phyloP scores from a whole-genome alignment of 2,329 filamentous ascomycete genomes.

The Verticillium tricorpus region DNA sequence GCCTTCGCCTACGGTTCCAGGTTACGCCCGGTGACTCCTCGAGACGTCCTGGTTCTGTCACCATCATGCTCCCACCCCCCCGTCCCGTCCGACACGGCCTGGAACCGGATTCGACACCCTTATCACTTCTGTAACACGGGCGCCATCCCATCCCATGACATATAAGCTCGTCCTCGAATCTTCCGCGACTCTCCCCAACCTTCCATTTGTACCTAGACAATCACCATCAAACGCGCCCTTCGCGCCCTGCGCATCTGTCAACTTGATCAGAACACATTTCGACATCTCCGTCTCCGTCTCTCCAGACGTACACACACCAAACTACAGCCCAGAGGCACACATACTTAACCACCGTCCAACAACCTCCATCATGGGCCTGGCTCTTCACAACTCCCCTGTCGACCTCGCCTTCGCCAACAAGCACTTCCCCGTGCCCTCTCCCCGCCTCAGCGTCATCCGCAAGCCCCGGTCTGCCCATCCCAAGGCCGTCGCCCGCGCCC shows the following conservation, averaged over 20 bases:
- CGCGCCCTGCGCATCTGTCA: background rate
- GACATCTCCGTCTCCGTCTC: background rate
- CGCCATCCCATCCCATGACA: background rate
- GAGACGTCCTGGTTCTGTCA: background rate
- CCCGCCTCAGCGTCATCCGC: background rate
- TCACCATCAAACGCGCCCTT: background rate
- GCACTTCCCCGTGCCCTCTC: background rate
- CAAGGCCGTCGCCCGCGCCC: background rate
- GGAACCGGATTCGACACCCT: background rate
- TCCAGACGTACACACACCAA: background rate
- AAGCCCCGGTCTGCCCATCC: background rate
- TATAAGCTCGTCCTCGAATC: background rate
- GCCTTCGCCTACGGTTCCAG: no score
- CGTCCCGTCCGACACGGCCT: background rate
- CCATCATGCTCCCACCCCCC: background rate
- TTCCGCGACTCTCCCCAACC: background rate
- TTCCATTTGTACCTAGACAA: background rate
- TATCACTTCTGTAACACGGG: background rate
- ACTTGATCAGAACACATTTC: background rate
- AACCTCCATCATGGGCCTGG: conserved; percentile 7
- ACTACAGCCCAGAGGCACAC: background rate
- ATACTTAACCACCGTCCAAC: background rate
- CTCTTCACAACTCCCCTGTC: conserved; percentile 4
- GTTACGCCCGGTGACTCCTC: background rate
- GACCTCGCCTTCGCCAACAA: background rate